Evolutionary conservation across 345 rosid genomes (phyloP).

Genomic region (Eutrema japonicum): DNA sequence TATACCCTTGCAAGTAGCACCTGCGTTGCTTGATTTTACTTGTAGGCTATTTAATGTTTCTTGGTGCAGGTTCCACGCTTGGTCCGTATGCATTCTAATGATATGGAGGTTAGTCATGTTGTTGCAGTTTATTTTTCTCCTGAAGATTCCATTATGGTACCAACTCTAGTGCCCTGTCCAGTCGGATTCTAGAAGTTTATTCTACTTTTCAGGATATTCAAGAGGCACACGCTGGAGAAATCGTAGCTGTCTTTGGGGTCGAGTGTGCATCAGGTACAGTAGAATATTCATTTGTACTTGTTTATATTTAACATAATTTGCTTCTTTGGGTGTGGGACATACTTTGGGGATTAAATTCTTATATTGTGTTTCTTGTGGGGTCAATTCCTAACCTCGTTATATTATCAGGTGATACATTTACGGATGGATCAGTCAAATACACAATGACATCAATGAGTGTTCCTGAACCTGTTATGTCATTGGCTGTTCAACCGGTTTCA

Average conservation of each 20-base stretch:
- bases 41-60: conserved; percentile 16
- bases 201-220: conserved; percentile 76
- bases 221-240: conserved; percentile 98
- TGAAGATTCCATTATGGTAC: conserved; percentile 10
- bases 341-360: background rate
- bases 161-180: conserved; percentile 11
- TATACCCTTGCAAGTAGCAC: background rate
- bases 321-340: conserved; percentile 6
- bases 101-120: conserved; percentile 78
- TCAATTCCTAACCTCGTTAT: conserved; percentile 7
- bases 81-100: conserved; percentile 96
- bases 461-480: conserved; percentile 98
- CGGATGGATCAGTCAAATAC: conserved; percentile 89
- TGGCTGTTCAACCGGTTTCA: conserved; percentile 96
- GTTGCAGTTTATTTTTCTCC: conserved; percentile 21
- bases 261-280: conserved; percentile 96
- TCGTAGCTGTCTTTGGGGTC: conserved; percentile 97
- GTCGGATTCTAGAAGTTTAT: conserved; percentile 10
- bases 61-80: conserved; percentile 81
- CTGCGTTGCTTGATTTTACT: conserved; percentile 11
- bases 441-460: conserved; percentile 99
- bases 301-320: background rate
- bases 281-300: conserved; percentile 17
- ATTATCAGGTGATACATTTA: conserved; percentile 85
- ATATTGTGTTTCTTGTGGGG: conserved; percentile 6